Percentiles rank a stretch among this genome's conserved stretches.
These are phyloP conservation scores for Phytopythium kandeliae DNA, from an alignment of 352 stramenopile genomes.

Conservation along the genomic window DNA sequence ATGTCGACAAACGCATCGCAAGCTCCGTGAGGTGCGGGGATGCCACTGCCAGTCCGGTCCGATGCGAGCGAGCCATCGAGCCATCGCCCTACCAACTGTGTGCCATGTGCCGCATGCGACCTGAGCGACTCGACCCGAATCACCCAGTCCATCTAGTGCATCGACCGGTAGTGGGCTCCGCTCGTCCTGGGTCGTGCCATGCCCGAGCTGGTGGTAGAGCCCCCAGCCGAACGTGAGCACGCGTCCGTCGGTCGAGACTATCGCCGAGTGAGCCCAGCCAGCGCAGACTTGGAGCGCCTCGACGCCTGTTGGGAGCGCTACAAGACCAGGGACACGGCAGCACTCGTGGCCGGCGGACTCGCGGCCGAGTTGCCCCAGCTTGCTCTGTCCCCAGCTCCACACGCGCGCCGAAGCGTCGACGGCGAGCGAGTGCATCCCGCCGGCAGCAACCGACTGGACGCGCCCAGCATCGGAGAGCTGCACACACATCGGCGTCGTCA, in stretches of 20 bases:
- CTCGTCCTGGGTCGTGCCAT: conserved; percentile 37
- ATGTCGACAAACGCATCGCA: not conserved
- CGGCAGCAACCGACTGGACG: conserved; percentile 30
- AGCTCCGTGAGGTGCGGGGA: no score
- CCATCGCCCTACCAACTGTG: conserved; percentile 30
- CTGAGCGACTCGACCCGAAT: conserved; percentile 23
- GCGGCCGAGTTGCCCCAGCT: conserved; percentile 48
- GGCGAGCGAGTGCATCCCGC: conserved; percentile 59
- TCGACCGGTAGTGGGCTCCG: conserved; percentile 20
- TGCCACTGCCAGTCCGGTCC: no score
- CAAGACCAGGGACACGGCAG: conserved; percentile 1
- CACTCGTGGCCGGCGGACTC: conserved; percentile 4
- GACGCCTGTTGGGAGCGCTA: conserved; percentile 10
- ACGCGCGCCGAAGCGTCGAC: conserved; percentile 24
- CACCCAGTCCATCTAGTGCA: conserved; percentile 45
- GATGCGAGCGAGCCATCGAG: not conserved
- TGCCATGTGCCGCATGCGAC: conserved; percentile 75
- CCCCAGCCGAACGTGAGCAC: conserved; percentile 75
- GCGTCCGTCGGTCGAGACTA: conserved; percentile 25
- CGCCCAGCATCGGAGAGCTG: conserved; percentile 9
- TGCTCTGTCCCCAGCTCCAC: conserved; percentile 70
- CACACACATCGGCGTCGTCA: conserved; percentile 18
- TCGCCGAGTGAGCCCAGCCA: conserved; percentile 48
- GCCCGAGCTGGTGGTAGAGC: conserved; percentile 73
- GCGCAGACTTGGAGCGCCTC: conserved; percentile 21